Conservation (phyloP, 345 rosid species). For the Diplotaxis tenuifolia region DNA sequence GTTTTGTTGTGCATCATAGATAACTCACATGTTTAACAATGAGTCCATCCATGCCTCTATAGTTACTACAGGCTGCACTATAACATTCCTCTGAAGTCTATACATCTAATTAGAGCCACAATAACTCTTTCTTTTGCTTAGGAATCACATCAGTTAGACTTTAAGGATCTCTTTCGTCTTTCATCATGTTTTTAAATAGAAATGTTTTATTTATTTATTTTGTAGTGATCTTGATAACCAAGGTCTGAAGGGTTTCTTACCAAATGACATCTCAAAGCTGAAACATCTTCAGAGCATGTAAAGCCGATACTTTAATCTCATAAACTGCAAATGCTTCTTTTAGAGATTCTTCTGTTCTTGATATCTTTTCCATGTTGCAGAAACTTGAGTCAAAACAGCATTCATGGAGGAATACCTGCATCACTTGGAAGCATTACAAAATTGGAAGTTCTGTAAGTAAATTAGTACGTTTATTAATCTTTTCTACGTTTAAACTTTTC, state of each 20-base stretch:
- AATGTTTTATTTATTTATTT: conserved; percentile 4
- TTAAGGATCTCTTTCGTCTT: conserved; percentile 8
- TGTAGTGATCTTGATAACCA: conserved; percentile 85
- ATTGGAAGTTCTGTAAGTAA: conserved; percentile 76
- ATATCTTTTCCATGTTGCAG: conserved; percentile 37
- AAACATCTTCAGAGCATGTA: conserved; percentile 84
- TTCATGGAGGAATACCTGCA: conserved; percentile 72
- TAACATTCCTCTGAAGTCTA: neutral
- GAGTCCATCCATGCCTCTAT: neutral
- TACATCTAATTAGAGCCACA: conserved; percentile 2
- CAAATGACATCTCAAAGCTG: conserved; percentile 65
- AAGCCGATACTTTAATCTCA: conserved; percentile 30
- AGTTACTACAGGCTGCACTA: neutral
- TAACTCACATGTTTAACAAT: neutral
- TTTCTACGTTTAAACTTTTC: neutral
- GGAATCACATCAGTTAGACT: neutral
- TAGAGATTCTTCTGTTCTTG: neutral
- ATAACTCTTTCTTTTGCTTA: neutral
- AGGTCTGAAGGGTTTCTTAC: conserved; percentile 82
- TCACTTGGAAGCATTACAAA: conserved; percentile 65
- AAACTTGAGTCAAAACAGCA: conserved; percentile 83
- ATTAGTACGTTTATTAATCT: neutral
- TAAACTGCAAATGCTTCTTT: neutral
- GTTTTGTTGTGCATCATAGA: neutral
- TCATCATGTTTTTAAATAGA: neutral